Evolutionary conservation across 1,284 basidiomycete species (phyloP).

Genomic region (Trametes hirsuta): DNA sequence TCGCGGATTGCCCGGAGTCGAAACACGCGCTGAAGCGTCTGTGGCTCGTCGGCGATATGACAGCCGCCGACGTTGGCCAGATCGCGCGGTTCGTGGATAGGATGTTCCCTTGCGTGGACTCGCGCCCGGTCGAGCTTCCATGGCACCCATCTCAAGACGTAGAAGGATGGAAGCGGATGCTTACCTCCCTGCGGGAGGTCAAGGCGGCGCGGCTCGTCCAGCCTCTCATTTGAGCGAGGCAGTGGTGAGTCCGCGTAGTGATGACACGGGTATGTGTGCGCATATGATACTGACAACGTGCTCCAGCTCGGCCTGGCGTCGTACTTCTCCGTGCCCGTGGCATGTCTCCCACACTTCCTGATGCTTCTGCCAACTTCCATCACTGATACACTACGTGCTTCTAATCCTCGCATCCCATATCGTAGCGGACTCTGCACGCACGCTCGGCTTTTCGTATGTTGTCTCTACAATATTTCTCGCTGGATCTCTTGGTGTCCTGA

Average conservation of each 20-base stretch:
- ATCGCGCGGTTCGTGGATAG: constrained; percentile 10
- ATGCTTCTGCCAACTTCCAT: too few relatives aligned
- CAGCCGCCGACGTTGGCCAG: neutral
- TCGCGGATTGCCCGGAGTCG: neutral
- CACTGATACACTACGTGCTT: too few relatives aligned
- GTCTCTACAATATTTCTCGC: too few relatives aligned
- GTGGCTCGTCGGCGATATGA: constrained; percentile 12
- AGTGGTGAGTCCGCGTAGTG: neutral
- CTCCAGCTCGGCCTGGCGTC: too few relatives aligned
- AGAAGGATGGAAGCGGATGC: constrained; percentile 1
- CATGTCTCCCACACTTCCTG: too few relatives aligned
- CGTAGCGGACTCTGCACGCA: too few relatives aligned
- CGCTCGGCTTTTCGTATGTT: too few relatives aligned
- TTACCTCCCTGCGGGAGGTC: constrained; percentile 2
- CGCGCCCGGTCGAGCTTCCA: constrained; percentile 8
- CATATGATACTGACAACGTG: too few relatives aligned
- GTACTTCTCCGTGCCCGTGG: too few relatives aligned
- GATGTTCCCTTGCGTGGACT: constrained; percentile 15
- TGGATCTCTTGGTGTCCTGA: too few relatives aligned
- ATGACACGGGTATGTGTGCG: too few relatives aligned
- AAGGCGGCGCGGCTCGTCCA: constrained; percentile 1
- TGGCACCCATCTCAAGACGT: constrained; percentile 12
- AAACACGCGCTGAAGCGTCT: constrained; percentile 4
- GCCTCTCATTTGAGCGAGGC: neutral
- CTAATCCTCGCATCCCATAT: too few relatives aligned